Evolutionary conservation across 148 eudicot species (phyloP).

Genomic region (Gaultheria prostrata): DNA sequence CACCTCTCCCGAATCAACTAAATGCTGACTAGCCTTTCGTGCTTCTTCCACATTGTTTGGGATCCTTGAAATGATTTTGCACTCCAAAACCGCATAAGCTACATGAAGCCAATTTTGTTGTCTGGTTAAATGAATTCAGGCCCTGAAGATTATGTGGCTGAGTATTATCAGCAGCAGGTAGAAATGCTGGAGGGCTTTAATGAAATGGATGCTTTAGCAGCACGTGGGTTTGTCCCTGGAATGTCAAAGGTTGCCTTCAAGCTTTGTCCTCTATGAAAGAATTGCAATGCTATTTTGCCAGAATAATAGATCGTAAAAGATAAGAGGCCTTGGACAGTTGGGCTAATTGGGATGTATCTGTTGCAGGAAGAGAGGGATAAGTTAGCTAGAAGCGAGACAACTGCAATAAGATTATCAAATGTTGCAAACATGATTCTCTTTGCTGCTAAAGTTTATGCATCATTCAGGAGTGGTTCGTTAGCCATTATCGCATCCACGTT

Average conservation of each 20-base stretch:
- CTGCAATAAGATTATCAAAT: constrained; percentile 77
- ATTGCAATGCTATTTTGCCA: neutral
- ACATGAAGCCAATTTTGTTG: neutral
- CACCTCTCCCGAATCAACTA: neutral
- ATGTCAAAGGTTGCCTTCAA: constrained; percentile 49
- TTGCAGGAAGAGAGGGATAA: constrained; percentile 71
- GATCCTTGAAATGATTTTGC: neutral
- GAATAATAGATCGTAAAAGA: neutral
- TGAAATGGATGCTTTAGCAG: constrained; percentile 84
- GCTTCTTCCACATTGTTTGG: neutral
- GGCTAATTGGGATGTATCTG: constrained; percentile 13
- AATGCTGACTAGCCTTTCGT: neutral
- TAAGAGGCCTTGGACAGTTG: neutral
- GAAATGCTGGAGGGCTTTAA: constrained; percentile 78
- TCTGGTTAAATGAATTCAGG: constrained; percentile 31
- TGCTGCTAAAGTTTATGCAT: constrained; percentile 78
- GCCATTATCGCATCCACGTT: constrained; percentile 85
- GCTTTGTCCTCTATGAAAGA: neutral
- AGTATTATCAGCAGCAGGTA: constrained; percentile 82
- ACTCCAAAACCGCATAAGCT: neutral
- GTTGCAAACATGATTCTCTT: constrained; percentile 78
- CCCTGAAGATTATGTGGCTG: constrained; percentile 80
- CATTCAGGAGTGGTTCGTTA: constrained; percentile 66
- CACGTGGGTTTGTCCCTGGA: constrained; percentile 79
- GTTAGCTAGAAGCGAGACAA: constrained; percentile 70